Conservation (phyloP, 768 basidiomycete species). For the Amylocystis lapponica region DNA sequence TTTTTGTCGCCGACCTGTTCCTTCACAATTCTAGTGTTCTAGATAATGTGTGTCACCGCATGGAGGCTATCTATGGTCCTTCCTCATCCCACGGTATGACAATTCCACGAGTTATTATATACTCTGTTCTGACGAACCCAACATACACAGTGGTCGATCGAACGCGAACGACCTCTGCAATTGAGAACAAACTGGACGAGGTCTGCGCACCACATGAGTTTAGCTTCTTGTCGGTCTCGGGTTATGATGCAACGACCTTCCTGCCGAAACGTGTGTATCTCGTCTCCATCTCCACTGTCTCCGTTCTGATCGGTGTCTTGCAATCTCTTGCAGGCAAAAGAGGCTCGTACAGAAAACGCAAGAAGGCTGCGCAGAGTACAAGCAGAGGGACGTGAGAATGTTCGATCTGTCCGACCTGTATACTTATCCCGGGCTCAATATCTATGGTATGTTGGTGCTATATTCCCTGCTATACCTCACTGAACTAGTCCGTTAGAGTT, state of each 20-base stretch:
- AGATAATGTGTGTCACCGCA: conserved; percentile 6
- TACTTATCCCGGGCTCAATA: too few relatives aligned
- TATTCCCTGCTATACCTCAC: too few relatives aligned
- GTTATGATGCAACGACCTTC: neutral
- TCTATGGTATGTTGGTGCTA: too few relatives aligned
- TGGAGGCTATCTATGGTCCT: conserved; percentile 9
- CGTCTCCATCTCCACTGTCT: neutral
- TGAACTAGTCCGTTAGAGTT: too few relatives aligned
- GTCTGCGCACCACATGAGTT: conserved; percentile 4
- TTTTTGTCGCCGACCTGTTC: neutral
- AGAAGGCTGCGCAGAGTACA: too few relatives aligned
- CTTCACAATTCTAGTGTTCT: conserved; percentile 3
- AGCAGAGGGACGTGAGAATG: too few relatives aligned
- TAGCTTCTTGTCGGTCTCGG: conserved; percentile 9
- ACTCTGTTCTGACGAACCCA: too few relatives aligned
- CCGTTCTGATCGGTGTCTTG: too few relatives aligned
- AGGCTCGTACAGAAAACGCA: conserved; percentile 12
- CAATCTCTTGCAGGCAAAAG: conserved; percentile 7
- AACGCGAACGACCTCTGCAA: neutral
- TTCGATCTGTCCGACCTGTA: too few relatives aligned
- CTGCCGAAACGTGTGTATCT: conserved; percentile 7
- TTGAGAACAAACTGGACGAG: neutral
- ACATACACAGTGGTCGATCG: conserved; percentile 8
- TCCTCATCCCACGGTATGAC: conserved; percentile 6
- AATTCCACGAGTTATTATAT: too few relatives aligned